Evolutionary conservation across 441 rosid genomes (phyloP).

Genomic region (Adansonia grandidieri): DNA sequence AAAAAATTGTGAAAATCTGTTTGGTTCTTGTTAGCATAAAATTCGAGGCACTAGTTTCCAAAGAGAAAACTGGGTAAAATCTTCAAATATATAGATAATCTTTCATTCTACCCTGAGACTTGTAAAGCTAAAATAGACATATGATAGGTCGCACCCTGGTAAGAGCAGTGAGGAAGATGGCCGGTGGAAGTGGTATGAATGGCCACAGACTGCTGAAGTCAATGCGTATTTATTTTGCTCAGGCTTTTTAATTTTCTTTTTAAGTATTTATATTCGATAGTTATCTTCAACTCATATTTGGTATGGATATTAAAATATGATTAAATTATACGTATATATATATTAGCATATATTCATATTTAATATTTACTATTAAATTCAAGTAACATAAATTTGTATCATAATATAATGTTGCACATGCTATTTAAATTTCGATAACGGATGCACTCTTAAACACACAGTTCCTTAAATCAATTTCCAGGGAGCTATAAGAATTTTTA

Average conservation of each 20-base stretch:
- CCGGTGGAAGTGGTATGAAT: constrained; percentile 9
- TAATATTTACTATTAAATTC: too few species aligned
- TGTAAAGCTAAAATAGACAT: constrained; percentile 13
- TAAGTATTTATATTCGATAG: too few species aligned
- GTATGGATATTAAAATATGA: too few species aligned
- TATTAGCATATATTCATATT: too few species aligned
- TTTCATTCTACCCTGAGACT: background rate
- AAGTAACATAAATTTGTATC: too few species aligned
- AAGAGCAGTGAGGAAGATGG: constrained; percentile 12
- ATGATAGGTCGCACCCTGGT: constrained; percentile 4
- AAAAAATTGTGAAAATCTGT: too few species aligned
- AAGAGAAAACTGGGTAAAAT: background rate
- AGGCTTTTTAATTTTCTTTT: too few species aligned
- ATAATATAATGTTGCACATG: too few species aligned
- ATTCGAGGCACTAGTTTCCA: background rate
- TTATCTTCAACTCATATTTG: too few species aligned
- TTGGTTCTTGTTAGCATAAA: background rate
- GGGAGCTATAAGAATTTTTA: background rate
- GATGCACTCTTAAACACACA: too few species aligned
- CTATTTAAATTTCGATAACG: too few species aligned
- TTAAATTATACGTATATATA: too few species aligned
- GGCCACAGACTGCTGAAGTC: constrained; percentile 32
- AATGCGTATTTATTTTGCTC: background rate
- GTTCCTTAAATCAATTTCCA: constrained; percentile 8
- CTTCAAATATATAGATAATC: background rate